These are phyloP conservation scores for Solidago caesia DNA, from an alignment of 129 eudicot genomes.

Conservation along the genomic window DNA sequence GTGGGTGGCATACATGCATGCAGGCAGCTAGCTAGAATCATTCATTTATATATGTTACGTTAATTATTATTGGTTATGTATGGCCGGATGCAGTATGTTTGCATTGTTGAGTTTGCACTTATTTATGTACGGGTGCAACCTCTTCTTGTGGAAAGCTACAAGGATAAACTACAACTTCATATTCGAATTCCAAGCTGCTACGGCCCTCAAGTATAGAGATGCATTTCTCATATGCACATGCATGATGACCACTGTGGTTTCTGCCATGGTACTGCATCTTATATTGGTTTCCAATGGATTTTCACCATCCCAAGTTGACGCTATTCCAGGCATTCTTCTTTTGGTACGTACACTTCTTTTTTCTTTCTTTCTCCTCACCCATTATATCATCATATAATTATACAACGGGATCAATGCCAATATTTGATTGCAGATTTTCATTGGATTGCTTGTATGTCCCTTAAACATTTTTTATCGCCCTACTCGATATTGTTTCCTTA, in stretches of 20 bases:
- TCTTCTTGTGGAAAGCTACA: constrained; percentile 84
- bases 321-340: constrained; percentile 80
- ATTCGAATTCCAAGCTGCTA: constrained; percentile 69
- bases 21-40: too few species aligned
- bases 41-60: too few species aligned
- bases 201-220: constrained; percentile 77
- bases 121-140: constrained; percentile 93
- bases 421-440: constrained; percentile 41
- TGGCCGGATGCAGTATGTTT: constrained; percentile 59
- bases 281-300: constrained; percentile 58
- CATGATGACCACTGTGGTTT: constrained; percentile 84
- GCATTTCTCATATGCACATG: constrained; percentile 83
- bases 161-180: constrained; percentile 87
- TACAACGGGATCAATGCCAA: too few species aligned
- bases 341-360: constrained; percentile 51
- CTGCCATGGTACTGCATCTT: constrained; percentile 87
- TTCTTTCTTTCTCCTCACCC: too few species aligned
- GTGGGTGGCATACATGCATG: too few species aligned
- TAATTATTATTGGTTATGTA: neutral
- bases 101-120: constrained; percentile 83
- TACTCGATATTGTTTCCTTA: constrained; percentile 77
- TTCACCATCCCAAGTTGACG: constrained; percentile 56
- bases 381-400: too few species aligned
- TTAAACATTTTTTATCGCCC: constrained; percentile 77
- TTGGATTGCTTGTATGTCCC: constrained; percentile 68